Evolutionary conservation across 257 asterid species (phyloP), one percentile per base, ranked within the genome.

Genomic region (Nicotiana obtusifolia): DNA sequence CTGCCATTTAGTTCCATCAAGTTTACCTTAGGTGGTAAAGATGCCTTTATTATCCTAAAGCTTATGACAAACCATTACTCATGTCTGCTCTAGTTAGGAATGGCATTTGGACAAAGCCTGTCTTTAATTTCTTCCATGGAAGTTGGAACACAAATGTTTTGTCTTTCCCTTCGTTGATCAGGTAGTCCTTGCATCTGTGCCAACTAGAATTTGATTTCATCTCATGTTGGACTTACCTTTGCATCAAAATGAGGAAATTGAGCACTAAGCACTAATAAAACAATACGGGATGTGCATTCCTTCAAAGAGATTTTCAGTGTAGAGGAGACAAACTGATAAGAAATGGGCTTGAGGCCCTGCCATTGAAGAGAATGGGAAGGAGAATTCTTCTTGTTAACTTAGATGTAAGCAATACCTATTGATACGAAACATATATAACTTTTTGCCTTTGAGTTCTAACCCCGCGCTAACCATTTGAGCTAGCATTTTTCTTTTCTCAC

Each of bases 81-180:
- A 33, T 67, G 31, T 87, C 94, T 95, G 83, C 86, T 93, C 92
- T 84, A 84, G 82, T 75, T 87, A 88, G 87, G 83, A 85, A 83
- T 95, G 98, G 97, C 89, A 84, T 83, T 88, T 93, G 91, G 89
- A 89, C 78, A 92, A 89, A 88, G 98, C 92, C 56, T 92, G 92
- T 84, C 64, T 93, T 91, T 61, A 93, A 94, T 82, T 93, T 93
- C 88, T 93, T 94, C 76, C 97, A 95, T 37, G 97, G 33, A 30
- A 30, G 33, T 30, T 30, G 33, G 98, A 84, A 95, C 96, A 61
- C 88, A 93, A 78, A 92, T 97, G 97, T 95, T 84, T 16, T 66
- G 81, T 84, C 71, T 59, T 64, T 37, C 80, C n/a, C 53, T 30
- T n/a, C 14, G 17, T 10, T 14, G 41, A 24, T 26, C 13, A n/a